Conservation (phyloP, 257 asterid species). For the Linaria vulgaris region DNA sequence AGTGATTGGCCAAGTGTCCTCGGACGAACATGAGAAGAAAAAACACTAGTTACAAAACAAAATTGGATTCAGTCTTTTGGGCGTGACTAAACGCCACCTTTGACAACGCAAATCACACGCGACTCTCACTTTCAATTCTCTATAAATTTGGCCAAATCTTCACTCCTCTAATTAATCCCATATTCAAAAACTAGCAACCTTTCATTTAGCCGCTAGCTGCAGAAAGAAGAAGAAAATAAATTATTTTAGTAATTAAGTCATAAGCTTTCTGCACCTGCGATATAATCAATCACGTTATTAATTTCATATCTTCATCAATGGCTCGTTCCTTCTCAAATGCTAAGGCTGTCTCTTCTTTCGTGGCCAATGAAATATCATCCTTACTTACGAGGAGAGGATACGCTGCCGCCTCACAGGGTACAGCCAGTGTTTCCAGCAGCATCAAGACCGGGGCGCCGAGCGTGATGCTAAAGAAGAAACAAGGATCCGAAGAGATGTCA, state of each 20-base stretch:
- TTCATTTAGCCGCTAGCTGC: slow-evolving; percentile 18
- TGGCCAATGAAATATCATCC: slow-evolving; percentile 38
- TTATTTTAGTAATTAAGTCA: not conserved
- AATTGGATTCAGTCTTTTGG: too few species aligned
- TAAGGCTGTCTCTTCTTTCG: slow-evolving; percentile 35
- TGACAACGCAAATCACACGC: too few species aligned
- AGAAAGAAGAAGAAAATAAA: not conserved
- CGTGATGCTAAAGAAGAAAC: slow-evolving; percentile 41
- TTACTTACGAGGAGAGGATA: slow-evolving; percentile 45
- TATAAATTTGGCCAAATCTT: slow-evolving; percentile 38
- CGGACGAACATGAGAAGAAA: too few species aligned
- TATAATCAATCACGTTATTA: not conserved
- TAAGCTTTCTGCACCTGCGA: slow-evolving; percentile 21
- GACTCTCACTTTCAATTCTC: not conserved
- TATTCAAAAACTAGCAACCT: slow-evolving; percentile 12
- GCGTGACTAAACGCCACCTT: too few species aligned
- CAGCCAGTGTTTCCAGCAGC: slow-evolving; percentile 27
- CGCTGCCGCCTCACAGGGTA: slow-evolving; percentile 36
- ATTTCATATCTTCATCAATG: slow-evolving; percentile 25
- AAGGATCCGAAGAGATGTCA: slow-evolving; percentile 32
- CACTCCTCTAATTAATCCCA: not conserved
- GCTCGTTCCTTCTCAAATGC: slow-evolving; percentile 45
- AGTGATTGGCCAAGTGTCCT: too few species aligned
- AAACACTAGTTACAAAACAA: too few species aligned
- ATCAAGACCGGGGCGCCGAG: slow-evolving; percentile 31